Evolutionary conservation across 164 flowering plant genomes (phyloP).

Genomic region (Pachysandra terminalis): DNA sequence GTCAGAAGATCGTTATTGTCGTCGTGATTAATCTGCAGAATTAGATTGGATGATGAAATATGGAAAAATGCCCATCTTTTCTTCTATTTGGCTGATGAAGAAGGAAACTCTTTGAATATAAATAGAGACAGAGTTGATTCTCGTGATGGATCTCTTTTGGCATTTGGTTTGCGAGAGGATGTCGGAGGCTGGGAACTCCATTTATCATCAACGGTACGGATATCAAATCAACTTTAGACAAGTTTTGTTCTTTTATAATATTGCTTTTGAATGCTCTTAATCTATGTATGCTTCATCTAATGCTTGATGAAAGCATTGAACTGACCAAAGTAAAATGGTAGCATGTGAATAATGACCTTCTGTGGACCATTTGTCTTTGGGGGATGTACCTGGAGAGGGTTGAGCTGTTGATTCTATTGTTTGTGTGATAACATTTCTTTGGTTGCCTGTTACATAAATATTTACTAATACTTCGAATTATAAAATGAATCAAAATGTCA

Average conservation of each 20-base stretch:
- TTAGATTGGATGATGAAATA: constrained; percentile 37
- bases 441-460: no score
- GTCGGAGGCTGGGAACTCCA: constrained; percentile 89
- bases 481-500: no score
- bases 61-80: constrained; percentile 62
- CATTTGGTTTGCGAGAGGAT: constrained; percentile 63
- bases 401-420: no score
- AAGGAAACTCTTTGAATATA: constrained; percentile 50
- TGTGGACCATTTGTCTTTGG: no score
- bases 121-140: constrained; percentile 30
- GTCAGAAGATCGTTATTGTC: background rate
- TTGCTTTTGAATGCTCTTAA: background rate
- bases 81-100: constrained; percentile 95
- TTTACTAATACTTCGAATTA: no score
- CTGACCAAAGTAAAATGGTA: background rate
- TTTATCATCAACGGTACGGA: constrained; percentile 57
- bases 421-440: no score
- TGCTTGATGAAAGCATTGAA: background rate
- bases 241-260: background rate
- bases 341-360: background rate
- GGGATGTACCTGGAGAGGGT: background rate
- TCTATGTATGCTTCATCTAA: background rate
- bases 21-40: constrained; percentile 27
- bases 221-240: background rate
- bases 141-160: constrained; percentile 51